Evolutionary conservation across 257 asterid genomes (phyloP), one percentile per base, ranked within the genome.

Genomic region (Nyctanthes arbortristis): DNA sequence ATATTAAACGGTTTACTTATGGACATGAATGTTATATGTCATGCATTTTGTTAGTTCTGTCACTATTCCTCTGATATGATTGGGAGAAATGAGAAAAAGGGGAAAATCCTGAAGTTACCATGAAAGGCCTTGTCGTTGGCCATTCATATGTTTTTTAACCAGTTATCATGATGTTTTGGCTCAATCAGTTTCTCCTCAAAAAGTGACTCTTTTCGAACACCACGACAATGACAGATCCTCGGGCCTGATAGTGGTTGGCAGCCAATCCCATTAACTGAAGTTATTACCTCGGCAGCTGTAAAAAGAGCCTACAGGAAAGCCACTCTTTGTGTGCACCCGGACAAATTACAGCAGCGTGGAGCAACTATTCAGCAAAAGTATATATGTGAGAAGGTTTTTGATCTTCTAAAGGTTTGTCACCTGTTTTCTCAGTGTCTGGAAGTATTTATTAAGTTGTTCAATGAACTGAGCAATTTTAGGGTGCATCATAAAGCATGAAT

Each of bases 331-430:
- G 97, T 91, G 67, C 97, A 91, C 74, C 99, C 99, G 2, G 97
- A 93, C 80, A 93, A 93, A 85, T 82, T 93, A 83, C 99, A 93
- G 65, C 99, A 93, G 36, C 91, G 96, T 37, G 97, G 97, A 58
- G 99, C 99, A 33, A 84, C 93, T 37, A 70, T 89, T 78, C 99
- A 91, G 63, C 97, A 91, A 71, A 93, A 93, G 81, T 93, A 87
- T 80, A 80, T 82, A 70, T 84, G 96, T 57, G 99, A 93, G 84
- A 93, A 93, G 86, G 96, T 91, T 80, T 93, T 93, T 80, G 98
- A 93, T 80, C 92, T 93, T 78, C 80, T 93, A 72, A 90, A 93
- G 96, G 98, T 93, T 72, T 20, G 88, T 73, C 27, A 52, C 75
- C 64, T 30, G 36, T 59, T 63, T 47, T 56, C 47, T 57, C 1